Evolutionary conservation across 2,329 filamentous ascomycete genomes (phyloP), one percentile per base, ranked within the genome.

Genomic region (Phaeomoniella chlamydospora): DNA sequence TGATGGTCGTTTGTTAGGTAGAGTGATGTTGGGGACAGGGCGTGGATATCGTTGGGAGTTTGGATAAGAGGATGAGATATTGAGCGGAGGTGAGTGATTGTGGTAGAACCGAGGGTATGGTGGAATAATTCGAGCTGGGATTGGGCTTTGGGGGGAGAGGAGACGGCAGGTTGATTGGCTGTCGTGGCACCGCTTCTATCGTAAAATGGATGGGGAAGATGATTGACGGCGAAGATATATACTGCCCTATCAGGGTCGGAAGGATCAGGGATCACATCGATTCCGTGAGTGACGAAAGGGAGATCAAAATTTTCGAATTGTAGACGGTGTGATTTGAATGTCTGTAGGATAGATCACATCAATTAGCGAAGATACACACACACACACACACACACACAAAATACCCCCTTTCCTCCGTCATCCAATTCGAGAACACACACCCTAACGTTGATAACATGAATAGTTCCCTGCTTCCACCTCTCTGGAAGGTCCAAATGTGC

Each of bases 151-250:
- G 51, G 53, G 2, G 47, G 45, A 2, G 52, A 51, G 3, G 42
- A 39, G 3, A 41, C 43, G 4, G 45, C 13, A 16, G 36, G 32
- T 18, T 46, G 44, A 14, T 19, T 18, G 2, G 37, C 37, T 17
- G 13, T 18, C 10, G 14, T 14, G 30, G 30, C 17, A 14, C 5
- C 17, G 14, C 5, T n/a, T 3, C 34, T 31, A 13, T 50, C 47
- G 15, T 59, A 62, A 0, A 57, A 56, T 0, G 59, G 57, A 38
- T 74, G 67, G 0, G 72, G 66, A 1, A 68, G 44, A 37, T 78
- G 74, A 43, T 78, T 78, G 34, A 78, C 51, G 0, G 68, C 72
- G 37, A 71, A 72, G 32, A 78, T 68, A 43, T 73, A 77, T 4
- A 77, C 65, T 0, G 67, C 49, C 15, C 15, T 54, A 1, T 57